These are phyloP conservation scores for Daedalea quercina DNA, from an alignment of 768 basidiomycete species.

Conservation along the genomic window DNA sequence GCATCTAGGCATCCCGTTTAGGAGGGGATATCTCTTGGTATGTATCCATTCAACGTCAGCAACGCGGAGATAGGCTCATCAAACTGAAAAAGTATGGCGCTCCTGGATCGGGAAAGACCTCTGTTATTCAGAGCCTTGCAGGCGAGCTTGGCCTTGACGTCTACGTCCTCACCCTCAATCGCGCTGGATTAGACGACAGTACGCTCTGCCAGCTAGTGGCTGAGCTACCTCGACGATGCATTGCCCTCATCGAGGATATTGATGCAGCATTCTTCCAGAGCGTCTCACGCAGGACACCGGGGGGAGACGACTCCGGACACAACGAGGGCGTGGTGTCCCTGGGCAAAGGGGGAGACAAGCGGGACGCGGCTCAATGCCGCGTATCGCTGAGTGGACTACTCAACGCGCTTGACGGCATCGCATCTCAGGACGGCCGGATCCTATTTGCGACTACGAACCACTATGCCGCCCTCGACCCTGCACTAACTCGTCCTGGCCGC, in stretches of 20 bases:
- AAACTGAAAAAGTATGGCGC: constrained; percentile 46
- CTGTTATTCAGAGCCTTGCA: constrained; percentile 68
- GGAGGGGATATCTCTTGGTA: constrained; percentile 66
- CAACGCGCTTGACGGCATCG: constrained; percentile 73
- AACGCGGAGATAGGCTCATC: background rate
- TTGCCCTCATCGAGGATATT: constrained; percentile 80
- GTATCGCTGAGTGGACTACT: constrained; percentile 70
- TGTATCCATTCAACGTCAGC: constrained; percentile 8
- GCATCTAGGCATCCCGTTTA: constrained; percentile 55
- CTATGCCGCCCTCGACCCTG: constrained; percentile 62
- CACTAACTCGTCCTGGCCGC: constrained; percentile 70
- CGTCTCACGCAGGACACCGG: constrained; percentile 8
- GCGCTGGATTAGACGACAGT: constrained; percentile 57
- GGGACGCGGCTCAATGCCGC: constrained; percentile 20
- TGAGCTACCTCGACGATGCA: constrained; percentile 60
- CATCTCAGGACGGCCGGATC: constrained; percentile 74
- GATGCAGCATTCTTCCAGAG: constrained; percentile 61
- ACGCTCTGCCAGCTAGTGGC: constrained; percentile 51
- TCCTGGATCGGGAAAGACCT: constrained; percentile 76
- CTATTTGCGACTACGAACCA: constrained; percentile 78
- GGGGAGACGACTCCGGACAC: background rate
- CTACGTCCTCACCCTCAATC: constrained; percentile 66
- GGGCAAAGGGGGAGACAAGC: background rate
- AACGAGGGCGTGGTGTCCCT: background rate
- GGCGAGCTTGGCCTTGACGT: constrained; percentile 72